A percentile compares a stretch with the other conserved stretches of the same genome.
Conservation (phyloP, 2,329 filamentous ascomycete genomes). For the Lecanicillium sp. region DNA sequence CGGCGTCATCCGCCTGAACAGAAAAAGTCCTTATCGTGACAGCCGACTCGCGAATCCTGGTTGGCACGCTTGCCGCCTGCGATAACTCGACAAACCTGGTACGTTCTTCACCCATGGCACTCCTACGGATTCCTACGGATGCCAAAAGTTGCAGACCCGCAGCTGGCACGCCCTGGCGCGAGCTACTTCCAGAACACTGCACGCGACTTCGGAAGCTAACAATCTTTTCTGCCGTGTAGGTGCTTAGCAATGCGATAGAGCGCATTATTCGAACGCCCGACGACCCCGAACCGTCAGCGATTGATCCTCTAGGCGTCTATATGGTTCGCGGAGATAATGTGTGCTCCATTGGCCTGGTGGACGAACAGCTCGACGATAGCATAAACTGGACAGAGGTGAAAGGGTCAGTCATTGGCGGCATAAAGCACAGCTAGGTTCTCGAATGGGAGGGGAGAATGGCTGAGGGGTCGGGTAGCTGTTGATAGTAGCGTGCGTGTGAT, state of each 20-base stretch:
- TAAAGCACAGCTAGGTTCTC: constrained; percentile 59
- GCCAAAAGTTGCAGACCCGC: constrained; percentile 8
- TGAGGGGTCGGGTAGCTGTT: constrained; percentile 11
- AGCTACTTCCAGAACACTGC: too few relatives aligned
- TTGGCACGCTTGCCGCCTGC: constrained; percentile 75
- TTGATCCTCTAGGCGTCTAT: constrained; percentile 81
- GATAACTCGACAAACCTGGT: constrained; percentile 89
- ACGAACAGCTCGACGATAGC: constrained; percentile 79
- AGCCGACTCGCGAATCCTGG: constrained; percentile 78
- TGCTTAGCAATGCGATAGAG: constrained; percentile 76
- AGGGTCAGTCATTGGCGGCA: constrained; percentile 73
- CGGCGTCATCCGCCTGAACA: constrained; percentile 25
- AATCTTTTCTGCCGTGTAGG: constrained; percentile 32
- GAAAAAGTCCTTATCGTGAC: constrained; percentile 91
- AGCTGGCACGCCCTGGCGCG: too few relatives aligned
- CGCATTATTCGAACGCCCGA: constrained; percentile 83
- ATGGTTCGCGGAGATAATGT: constrained; percentile 93
- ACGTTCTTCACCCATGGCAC: constrained; percentile 15
- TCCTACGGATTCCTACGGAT: not conserved
- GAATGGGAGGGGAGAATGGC: not conserved
- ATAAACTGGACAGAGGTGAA: constrained; percentile 93
- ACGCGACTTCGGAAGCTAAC: too few relatives aligned
- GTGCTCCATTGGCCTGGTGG: constrained; percentile 79
- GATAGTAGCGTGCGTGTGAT: constrained; percentile 8
- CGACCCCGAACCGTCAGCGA: constrained; percentile 70